A percentile compares a stretch with the other conserved stretches of the same genome.
Conservation (phyloP, 306 rosid genomes). For the Luffa acutangula region DNA sequence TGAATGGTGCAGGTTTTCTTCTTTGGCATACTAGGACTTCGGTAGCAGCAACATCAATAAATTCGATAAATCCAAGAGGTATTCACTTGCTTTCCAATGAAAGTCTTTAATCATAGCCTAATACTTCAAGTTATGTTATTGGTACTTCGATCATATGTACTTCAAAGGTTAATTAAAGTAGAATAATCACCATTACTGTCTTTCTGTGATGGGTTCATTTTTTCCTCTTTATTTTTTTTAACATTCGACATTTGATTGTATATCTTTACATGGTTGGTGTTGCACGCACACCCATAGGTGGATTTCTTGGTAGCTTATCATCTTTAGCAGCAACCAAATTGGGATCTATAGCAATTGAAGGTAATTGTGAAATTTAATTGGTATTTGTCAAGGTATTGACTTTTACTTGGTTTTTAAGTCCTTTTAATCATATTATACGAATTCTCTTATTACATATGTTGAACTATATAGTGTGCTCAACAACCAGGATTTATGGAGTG, state of each 20-base stretch:
- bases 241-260: conserved; percentile 14
- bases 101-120: neutral
- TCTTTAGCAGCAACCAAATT: conserved; percentile 83
- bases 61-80: conserved; percentile 77
- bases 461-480: too few relatives aligned
- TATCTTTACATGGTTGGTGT: conserved; percentile 92
- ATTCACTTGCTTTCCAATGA: neutral
- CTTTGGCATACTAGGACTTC: conserved; percentile 43
- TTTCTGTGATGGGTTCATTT: neutral
- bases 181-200: neutral
- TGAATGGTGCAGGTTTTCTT: neutral
- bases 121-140: too few relatives aligned
- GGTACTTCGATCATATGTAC: too few relatives aligned
- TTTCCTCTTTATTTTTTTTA: neutral
- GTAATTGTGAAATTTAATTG: conserved; percentile 33
- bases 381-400: too few relatives aligned
- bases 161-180: neutral
- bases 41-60: conserved; percentile 35
- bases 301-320: conserved; percentile 77
- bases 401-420: too few relatives aligned
- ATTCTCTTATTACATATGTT: too few relatives aligned
- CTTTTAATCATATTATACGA: too few relatives aligned
- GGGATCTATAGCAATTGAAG: conserved; percentile 84
- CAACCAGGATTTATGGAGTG: too few relatives aligned
- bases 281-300: conserved; percentile 99